Conservation (phyloP, 495 filamentous ascomycete genomes). For the Penicillium malachiteum region DNA sequence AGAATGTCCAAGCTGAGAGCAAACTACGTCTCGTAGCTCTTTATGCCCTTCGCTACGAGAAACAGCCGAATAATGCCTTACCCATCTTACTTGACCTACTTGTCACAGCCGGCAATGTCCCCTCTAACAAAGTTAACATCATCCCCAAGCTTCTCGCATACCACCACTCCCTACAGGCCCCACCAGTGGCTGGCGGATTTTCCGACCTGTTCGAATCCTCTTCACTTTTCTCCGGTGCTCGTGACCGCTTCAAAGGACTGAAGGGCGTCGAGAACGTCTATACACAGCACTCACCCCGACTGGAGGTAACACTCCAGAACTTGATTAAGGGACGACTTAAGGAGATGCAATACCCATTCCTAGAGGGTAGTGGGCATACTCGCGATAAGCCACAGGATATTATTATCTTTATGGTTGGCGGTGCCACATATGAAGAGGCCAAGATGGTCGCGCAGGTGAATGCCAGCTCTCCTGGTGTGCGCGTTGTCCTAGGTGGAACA, state of each 20-base stretch:
- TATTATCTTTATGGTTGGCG: conserved; percentile 89
- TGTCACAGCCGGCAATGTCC: conserved; percentile 69
- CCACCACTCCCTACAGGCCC: conserved; percentile 76
- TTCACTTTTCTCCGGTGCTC: conserved; percentile 86
- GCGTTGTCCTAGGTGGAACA: conserved; percentile 86
- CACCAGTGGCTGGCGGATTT: conserved; percentile 68
- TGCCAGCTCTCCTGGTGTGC: conserved; percentile 80
- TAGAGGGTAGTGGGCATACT: conserved; percentile 80
- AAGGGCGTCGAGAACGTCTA: conserved; percentile 99
- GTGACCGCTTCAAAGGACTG: conserved; percentile 87
- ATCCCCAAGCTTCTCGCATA: conserved; percentile 78
- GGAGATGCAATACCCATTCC: conserved; percentile 84
- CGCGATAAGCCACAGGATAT: conserved; percentile 96
- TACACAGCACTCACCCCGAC: conserved; percentile 88
- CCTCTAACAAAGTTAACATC: conserved; percentile 68
- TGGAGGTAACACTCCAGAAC: conserved; percentile 86
- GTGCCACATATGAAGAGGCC: conserved; percentile 93
- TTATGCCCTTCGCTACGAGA: conserved; percentile 89
- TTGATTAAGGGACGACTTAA: conserved; percentile 86
- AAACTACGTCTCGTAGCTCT: conserved; percentile 88
- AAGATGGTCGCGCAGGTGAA: conserved; percentile 92
- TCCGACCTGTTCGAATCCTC: conserved; percentile 89
- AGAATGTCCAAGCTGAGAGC: conserved; percentile 68
- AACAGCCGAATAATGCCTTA: conserved; percentile 74
- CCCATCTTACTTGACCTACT: conserved; percentile 84